These are phyloP conservation scores for Dothistroma septosporum DNA, from an alignment of 2,329 filamentous ascomycete species.

Conservation along the genomic window DNA sequence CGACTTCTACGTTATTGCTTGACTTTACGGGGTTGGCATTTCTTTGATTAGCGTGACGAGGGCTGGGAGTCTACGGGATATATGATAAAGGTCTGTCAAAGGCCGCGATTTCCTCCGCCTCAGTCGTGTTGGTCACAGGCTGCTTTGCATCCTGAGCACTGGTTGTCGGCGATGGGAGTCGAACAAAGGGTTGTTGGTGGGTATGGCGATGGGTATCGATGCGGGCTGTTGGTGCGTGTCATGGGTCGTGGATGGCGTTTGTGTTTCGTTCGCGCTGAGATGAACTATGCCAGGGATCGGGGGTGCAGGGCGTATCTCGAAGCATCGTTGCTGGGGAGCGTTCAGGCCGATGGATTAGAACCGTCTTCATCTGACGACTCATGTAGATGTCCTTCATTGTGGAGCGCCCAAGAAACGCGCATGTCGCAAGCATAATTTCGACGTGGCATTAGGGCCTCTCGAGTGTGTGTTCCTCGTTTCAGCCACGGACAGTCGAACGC, in stretches of 20 bases:
- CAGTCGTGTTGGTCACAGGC: neutral
- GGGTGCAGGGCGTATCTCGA: neutral
- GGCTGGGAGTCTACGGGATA: neutral
- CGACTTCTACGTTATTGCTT: neutral
- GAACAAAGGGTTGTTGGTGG: conserved; percentile 5
- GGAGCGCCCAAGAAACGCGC: too few relatives aligned
- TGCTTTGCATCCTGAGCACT: neutral
- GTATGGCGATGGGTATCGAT: conserved; percentile 19
- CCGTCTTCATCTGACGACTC: too few relatives aligned
- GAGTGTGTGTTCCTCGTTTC: too few relatives aligned
- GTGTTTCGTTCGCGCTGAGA: conserved; percentile 2
- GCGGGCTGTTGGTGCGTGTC: conserved; percentile 7
- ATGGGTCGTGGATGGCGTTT: conserved; percentile 5
- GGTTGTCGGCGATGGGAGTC: neutral
- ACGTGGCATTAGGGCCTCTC: too few relatives aligned
- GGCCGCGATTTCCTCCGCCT: neutral
- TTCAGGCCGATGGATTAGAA: neutral
- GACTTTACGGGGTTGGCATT: neutral
- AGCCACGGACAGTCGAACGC: neutral
- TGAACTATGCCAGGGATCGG: neutral
- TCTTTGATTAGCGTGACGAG: neutral
- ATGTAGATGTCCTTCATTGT: too few relatives aligned
- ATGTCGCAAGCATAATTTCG: too few relatives aligned
- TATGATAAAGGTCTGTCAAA: neutral
- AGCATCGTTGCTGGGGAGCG: neutral